phyloP scores from a whole-genome alignment of 176 grass and related monocot species.

The Oryza longistaminata region DNA sequence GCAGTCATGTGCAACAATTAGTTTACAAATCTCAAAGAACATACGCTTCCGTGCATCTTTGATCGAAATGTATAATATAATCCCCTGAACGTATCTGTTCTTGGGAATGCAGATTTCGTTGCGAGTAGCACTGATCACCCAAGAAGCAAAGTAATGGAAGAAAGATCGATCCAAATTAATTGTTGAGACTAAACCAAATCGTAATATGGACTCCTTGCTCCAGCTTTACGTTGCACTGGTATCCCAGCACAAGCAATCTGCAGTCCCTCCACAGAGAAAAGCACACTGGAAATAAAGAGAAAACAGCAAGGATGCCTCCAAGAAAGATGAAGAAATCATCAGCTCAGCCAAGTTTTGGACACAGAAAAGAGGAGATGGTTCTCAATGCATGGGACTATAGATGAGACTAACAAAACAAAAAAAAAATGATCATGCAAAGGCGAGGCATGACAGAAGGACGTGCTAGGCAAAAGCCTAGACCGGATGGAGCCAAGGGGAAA shows the following conservation, averaged over 20 bases:
- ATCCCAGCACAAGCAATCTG: conserved; percentile 19
- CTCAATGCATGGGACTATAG: conserved; percentile 2
- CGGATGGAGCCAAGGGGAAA: conserved; percentile 18
- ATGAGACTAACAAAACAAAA: neutral
- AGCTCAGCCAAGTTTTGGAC: neutral
- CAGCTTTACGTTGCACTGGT: neutral
- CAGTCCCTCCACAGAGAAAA: neutral
- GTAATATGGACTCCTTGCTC: neutral
- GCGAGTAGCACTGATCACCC: neutral
- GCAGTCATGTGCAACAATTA: neutral
- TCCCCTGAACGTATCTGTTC: conserved; percentile 1
- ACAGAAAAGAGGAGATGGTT: neutral
- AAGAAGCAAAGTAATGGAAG: neutral
- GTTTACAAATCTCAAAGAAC: conserved; percentile 17
- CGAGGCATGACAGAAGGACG: conserved; percentile 20
- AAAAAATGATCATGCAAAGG: neutral
- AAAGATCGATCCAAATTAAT: neutral
- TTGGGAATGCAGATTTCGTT: conserved; percentile 1
- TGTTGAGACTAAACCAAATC: neutral
- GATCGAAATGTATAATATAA: neutral
- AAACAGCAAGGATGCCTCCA: neutral
- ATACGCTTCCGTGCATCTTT: neutral
- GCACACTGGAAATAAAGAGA: neutral
- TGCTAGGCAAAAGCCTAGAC: conserved; percentile 25
- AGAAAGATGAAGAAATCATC: neutral